phyloP scores from a whole-genome alignment of 2,329 filamentous ascomycete species.

The Paecilomyces variotii region DNA sequence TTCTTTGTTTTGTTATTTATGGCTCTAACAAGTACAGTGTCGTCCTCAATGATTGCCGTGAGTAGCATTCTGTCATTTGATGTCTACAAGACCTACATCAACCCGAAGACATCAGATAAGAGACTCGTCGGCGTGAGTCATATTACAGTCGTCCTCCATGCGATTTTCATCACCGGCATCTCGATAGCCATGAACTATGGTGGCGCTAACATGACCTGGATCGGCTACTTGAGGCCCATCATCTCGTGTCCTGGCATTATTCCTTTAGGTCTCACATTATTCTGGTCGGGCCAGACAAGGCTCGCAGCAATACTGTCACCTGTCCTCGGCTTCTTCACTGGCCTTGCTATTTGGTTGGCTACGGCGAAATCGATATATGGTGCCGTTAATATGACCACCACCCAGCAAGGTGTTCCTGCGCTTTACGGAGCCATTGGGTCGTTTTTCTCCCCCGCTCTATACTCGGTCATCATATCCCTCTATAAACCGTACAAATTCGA shows the following conservation, averaged over 20 bases:
- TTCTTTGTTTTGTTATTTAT: slow-evolving; percentile 45
- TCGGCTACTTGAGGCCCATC: slow-evolving; percentile 35
- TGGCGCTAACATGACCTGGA: slow-evolving; percentile 43
- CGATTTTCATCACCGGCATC: slow-evolving; percentile 41
- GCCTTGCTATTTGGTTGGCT: slow-evolving; percentile 39
- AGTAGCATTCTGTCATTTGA: slow-evolving; percentile 45
- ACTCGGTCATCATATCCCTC: slow-evolving; percentile 39
- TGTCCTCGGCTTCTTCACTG: slow-evolving; percentile 35
- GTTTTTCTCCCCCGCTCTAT: slow-evolving; percentile 40
- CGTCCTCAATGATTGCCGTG: slow-evolving; percentile 45
- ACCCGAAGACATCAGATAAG: slow-evolving; percentile 37
- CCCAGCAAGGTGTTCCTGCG: slow-evolving; percentile 32
- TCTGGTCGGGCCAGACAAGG: slow-evolving; percentile 40
- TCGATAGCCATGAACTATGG: slow-evolving; percentile 42
- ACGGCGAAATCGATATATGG: slow-evolving; percentile 34
- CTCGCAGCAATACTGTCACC: slow-evolving; percentile 34
- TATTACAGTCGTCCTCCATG: slow-evolving; percentile 40
- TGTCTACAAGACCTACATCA: slow-evolving; percentile 45
- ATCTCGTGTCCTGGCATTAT: slow-evolving; percentile 39
- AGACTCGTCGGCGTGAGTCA: slow-evolving; percentile 39
- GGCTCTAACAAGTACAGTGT: slow-evolving; percentile 44
- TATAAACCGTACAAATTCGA: slow-evolving; percentile 34
- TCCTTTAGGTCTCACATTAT: slow-evolving; percentile 37
- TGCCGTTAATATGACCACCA: slow-evolving; percentile 33
- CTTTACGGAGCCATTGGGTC: slow-evolving; percentile 40